Evolutionary conservation across 2,329 filamentous ascomycete species (phyloP).

Genomic region (Colletotrichum lupini): DNA sequence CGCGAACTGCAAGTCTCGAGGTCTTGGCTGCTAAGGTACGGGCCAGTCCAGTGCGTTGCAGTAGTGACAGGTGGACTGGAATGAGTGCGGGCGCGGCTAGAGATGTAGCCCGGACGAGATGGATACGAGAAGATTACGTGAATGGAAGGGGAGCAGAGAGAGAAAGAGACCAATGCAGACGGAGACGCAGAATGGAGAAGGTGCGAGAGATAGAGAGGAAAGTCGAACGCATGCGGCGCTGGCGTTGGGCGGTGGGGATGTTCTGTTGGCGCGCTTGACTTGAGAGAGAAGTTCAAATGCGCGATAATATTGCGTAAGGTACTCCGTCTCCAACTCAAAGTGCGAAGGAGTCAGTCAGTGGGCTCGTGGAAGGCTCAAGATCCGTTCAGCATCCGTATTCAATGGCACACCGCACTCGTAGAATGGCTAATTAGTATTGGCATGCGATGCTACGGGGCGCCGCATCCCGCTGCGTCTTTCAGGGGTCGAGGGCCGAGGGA

Average conservation of each 20-base stretch:
- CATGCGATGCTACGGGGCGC: conserved; percentile 24
- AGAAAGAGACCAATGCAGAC: not conserved
- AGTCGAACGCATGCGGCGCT: conserved; percentile 24
- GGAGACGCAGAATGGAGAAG: not conserved
- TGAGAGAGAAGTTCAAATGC: not conserved
- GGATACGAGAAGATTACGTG: not conserved
- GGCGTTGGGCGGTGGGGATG: conserved; percentile 19
- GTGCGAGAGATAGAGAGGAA: not conserved
- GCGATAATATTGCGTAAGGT: not conserved
- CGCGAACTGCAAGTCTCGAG: not conserved
- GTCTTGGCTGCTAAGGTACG: conserved; percentile 3
- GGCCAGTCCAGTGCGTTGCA: conserved; percentile 13
- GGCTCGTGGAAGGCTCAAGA: not conserved
- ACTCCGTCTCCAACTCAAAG: too few species aligned
- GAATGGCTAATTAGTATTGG: not conserved
- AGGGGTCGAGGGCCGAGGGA: conserved; percentile 14
- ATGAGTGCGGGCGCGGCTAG: conserved; percentile 6
- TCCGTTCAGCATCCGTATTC: not conserved
- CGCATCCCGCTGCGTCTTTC: conserved; percentile 19
- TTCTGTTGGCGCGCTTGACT: conserved; percentile 26
- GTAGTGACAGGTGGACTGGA: conserved; percentile 20
- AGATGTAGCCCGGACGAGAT: not conserved
- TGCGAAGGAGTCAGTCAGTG: not conserved
- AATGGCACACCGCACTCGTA: not conserved
- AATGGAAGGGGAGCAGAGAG: not conserved